Base-by-base conservation (phyloP, 2,329 filamentous ascomycete species). In the Hypomyces perniciosus region DNA sequence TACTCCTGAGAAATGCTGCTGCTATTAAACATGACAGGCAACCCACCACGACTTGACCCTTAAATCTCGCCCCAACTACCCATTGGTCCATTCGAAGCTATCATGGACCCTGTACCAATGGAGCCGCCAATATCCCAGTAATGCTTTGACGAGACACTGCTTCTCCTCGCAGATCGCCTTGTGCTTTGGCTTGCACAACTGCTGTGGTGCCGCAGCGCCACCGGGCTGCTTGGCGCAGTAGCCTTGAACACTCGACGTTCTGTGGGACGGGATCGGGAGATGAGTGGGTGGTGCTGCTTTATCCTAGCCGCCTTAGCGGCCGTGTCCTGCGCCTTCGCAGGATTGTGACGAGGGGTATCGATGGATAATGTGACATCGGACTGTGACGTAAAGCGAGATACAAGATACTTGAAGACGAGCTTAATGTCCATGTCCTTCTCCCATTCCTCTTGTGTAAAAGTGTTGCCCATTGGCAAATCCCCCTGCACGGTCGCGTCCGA, bases 81-180 rank as follows among this genome's bases (percentile, higher is more conserved):
- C 75, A 87, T 81, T 7, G 79, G 80, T 1, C 83, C 85, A 37
- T 79, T 80, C 44, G 80, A 78, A 2, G 80, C 82, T 65, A 88
- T 81, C 55, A 84, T 75, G 57, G 84, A 88, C 4, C 86, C 86
- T 50, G 87, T 91, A 2, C 87, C 88, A 27, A 90, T 79, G 59
- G 84, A 90, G 5, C 83, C 87, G 28, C 89, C 89, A 57, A 96
- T 81, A 66, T 96, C 91, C 91, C 91, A 96, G 67, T 95, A 96
- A 65, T 95, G 89, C 48, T 90, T 75, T 42, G 84, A 88, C 41
- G 87, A 91, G 33, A 82, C 79, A 57, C 81, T 85, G 60, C 83
- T 88, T 47, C 79, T 75, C 61, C 78, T 76, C 37, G 81, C 84
- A 33, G 82, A 88, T 59, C 85, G 83, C 65, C 86, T 85, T 6